These are phyloP conservation scores for Candida ipomoeae DNA, from an alignment of 805 yeast genomes.

Conservation along the genomic window DNA sequence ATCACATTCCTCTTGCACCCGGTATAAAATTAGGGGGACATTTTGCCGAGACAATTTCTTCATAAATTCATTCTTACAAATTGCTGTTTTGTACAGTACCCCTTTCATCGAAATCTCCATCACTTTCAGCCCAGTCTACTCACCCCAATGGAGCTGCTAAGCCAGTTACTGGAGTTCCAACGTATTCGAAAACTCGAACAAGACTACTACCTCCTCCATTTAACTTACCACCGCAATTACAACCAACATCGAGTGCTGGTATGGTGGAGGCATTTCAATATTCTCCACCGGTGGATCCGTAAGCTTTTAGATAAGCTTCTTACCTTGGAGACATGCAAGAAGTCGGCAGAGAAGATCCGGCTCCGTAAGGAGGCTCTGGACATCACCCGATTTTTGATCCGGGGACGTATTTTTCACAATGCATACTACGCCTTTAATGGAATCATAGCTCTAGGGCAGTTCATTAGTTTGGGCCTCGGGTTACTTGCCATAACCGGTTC, in stretches of 20 bases:
- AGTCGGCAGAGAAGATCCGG: slow-evolving; percentile 12
- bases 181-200: slow-evolving; percentile 15
- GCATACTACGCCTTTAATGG: slow-evolving; percentile 63
- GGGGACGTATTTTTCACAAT: slow-evolving; percentile 36
- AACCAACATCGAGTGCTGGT: slow-evolving; percentile 69
- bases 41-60: neutral
- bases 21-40: neutral
- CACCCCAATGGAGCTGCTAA: neutral
- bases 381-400: slow-evolving; percentile 26
- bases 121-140: neutral
- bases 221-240: slow-evolving; percentile 64
- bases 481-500: slow-evolving; percentile 55
- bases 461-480: slow-evolving; percentile 67
- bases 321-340: slow-evolving; percentile 19
- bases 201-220: slow-evolving; percentile 58
- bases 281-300: slow-evolving; percentile 55
- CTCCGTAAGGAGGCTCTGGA: slow-evolving; percentile 14
- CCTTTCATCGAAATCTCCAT: neutral
- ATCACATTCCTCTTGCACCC: neutral
- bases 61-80: neutral
- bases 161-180: neutral
- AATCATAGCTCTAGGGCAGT: slow-evolving; percentile 72
- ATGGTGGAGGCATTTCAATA: slow-evolving; percentile 75
- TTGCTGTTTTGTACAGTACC: neutral
- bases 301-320: slow-evolving; percentile 30